Base-by-base conservation (phyloP, 192 early-diverging fungal species). In the Dispira simplex region DNA sequence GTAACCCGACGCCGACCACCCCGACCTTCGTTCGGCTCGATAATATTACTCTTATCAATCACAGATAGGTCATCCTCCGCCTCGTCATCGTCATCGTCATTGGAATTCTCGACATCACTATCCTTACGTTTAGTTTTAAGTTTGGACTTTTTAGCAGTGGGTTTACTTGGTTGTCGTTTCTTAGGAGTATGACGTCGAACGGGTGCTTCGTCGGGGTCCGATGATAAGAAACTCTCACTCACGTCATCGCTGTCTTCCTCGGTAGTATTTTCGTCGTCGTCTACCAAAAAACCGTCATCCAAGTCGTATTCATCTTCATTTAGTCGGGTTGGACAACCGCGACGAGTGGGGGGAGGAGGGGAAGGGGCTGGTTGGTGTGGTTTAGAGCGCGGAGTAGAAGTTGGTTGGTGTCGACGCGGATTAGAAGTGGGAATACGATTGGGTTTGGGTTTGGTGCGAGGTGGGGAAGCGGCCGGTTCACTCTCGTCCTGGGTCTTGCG, bases 41-140 rank as follows among this genome's bases (percentile, higher is more conserved):
- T 56, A 28, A 56, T 56, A 21, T 56, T 56, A 56, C 54, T 56
- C 54, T 56, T 56, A 28, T 56, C 54, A 21, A 56, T 56, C 18
- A 56, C 54, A 14, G 54, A 23, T 9, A 56, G 21, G 54, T 56
- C 54, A 21, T 56, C 54, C 28, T 56, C 54, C 21, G 23, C 54
- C 16, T 56, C 54, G 20, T 21, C 21, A 21, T 56, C 54, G 23
- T 56, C 54, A 12, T 56, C 54, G 8, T 54, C 20, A n/a, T 25
- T 18, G 52, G 52, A 54, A 18, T 54, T 54, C 20, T 18, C 9
- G 2, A 3, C 20, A 21, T 56, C 28, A 2, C 23, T 56, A 13
- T 14, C 25, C 8, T 56, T 56, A 8, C 23, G 12, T 21, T 3
- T 1, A 28, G 12, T 3, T 25, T 56, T 56, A 51, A 1, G 1